These are phyloP conservation scores for Geosmithia flava DNA, from an alignment of 2,329 filamentous ascomycete genomes.

Conservation along the genomic window DNA sequence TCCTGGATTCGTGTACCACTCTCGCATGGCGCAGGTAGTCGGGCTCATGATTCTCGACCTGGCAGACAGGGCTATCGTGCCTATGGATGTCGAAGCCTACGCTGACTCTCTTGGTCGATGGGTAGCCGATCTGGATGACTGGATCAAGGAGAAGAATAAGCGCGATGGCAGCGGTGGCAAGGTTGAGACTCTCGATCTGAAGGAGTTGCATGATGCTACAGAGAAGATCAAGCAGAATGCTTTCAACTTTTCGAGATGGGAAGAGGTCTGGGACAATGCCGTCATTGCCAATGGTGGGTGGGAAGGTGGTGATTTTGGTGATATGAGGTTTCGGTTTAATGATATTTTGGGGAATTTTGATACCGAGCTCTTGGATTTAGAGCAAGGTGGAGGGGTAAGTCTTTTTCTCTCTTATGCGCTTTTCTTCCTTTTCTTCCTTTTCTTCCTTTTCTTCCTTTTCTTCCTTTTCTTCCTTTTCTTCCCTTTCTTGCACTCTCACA, in stretches of 20 bases:
- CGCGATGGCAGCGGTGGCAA: not conserved
- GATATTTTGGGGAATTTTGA: slow-evolving; percentile 71
- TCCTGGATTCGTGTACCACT: slow-evolving; percentile 72
- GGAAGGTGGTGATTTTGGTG: slow-evolving; percentile 57
- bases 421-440: not conserved
- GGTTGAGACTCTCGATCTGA: slow-evolving; percentile 11
- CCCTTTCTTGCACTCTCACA: too few relatives aligned
- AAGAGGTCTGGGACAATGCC: slow-evolving; percentile 60
- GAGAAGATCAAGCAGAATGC: slow-evolving; percentile 36
- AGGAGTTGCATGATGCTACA: slow-evolving; percentile 40
- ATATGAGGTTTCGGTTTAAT: slow-evolving; percentile 65
- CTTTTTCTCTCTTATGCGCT: not conserved
- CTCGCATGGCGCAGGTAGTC: slow-evolving; percentile 65
- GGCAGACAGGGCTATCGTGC: slow-evolving; percentile 66
- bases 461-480: not conserved
- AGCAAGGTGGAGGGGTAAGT: slow-evolving; percentile 62
- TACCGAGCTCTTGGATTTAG: slow-evolving; percentile 66
- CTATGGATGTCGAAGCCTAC: slow-evolving; percentile 70
- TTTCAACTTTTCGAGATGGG: slow-evolving; percentile 61
- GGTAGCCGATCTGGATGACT: slow-evolving; percentile 53
- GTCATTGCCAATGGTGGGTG: slow-evolving; percentile 63
- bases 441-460: not conserved
- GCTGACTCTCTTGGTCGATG: slow-evolving; percentile 52
- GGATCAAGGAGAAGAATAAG: slow-evolving; percentile 29
- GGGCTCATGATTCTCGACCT: slow-evolving; percentile 77